Evolutionary conservation across 1,284 basidiomycete species (phyloP), one percentile per base, ranked within the genome.

Genomic region (Cryptococcus jaspeensis): DNA sequence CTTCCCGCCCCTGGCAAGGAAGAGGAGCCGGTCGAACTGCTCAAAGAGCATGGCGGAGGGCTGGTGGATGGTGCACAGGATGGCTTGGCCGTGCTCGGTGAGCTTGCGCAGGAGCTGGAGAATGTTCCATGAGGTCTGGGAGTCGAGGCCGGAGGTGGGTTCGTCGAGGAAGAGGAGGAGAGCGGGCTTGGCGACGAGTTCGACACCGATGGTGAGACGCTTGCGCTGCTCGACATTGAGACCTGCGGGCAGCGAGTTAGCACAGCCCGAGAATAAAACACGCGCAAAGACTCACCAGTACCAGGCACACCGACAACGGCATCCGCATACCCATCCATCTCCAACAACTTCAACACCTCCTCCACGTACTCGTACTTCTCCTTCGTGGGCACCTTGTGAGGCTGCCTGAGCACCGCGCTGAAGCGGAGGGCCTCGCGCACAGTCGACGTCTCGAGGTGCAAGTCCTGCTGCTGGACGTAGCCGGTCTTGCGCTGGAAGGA

Each of bases 311-410:
- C 88, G 18, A 93, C 86, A 52, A 89, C 81, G 0, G 89, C 89
- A 52, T 93, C 85, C 5, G 82, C 87, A 62, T 85, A 84, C 0
- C 75, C 78, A 43, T 85, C 84, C 61, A 93, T 80, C 18, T 89
- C 90, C 64, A 90, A 87, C 80, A 92, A 85, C 69, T 83, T 83
- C 61, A 93, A 78, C 52, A 89, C 87, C 67, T 84, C 85, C 57
- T 92, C 89, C 53, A 88, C 89, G 66, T 90, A 92, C 43, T 82
- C 85, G 69, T 87, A 83, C 74, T 93, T 94, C 74, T 94, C 91
- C 1, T 76, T 77, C 22, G 80, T 75, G 0, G 89, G 79, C 3
- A 91, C 84, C 8, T 80, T 79, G 7, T 80, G 76, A 2, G 89
- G 87, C 69, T 94, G 92, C 25, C 92, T 85, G 6, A 95, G 79